phyloP scores from a whole-genome alignment of 306 rosid genomes.

The Citrullus amarus region DNA sequence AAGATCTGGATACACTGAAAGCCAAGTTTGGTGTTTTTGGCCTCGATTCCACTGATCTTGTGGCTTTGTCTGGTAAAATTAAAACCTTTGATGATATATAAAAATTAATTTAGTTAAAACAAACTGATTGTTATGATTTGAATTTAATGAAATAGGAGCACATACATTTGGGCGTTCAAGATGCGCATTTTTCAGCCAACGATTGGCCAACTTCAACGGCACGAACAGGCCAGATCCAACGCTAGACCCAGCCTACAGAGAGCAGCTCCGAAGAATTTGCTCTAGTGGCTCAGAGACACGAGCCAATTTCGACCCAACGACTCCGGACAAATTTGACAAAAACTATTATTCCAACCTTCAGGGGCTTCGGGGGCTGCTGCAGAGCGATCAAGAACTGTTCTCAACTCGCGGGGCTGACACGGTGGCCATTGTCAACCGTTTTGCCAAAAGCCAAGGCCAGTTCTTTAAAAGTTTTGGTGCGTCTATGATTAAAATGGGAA shows the following conservation, averaged over 20 bases:
- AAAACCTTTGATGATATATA: too few species aligned
- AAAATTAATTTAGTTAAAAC: too few species aligned
- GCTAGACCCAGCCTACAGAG: constrained; percentile 15
- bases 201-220: constrained; percentile 17
- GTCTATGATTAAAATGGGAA: constrained; percentile 40
- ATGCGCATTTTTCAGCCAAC: constrained; percentile 6
- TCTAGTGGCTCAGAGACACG: neutral
- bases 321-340: constrained; percentile 24
- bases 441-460: constrained; percentile 21
- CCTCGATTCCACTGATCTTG: constrained; percentile 20
- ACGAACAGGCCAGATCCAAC: constrained; percentile 25
- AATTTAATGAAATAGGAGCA: constrained; percentile 18
- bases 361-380: constrained; percentile 23
- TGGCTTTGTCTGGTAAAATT: constrained; percentile 22
- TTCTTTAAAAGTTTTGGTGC: constrained; percentile 24
- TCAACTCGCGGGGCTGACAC: constrained; percentile 27
- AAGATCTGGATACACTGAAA: neutral
- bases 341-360: constrained; percentile 31
- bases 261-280: constrained; percentile 23
- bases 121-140: too few species aligned
- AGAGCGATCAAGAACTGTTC: constrained; percentile 30
- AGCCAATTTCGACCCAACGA: constrained; percentile 20
- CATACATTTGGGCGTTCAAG: constrained; percentile 38
- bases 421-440: constrained; percentile 19
- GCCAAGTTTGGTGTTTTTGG: constrained; percentile 10